Evolutionary conservation across 2,329 filamentous ascomycete species (phyloP).

Genomic region (Curvularia eragrostidis): DNA sequence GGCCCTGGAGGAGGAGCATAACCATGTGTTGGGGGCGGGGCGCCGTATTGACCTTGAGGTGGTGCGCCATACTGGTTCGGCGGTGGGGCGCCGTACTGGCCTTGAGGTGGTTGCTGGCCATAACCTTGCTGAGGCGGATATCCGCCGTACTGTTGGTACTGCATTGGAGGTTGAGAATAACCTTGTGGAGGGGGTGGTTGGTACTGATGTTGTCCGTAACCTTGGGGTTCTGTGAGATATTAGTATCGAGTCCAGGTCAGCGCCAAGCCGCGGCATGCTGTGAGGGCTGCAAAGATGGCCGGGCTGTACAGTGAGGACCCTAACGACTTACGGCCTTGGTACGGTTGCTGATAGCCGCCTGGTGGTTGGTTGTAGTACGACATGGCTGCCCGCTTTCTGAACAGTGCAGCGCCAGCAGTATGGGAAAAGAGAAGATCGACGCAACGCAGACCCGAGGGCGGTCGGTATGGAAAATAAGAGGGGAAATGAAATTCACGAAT

Average conservation of each 20-base stretch:
- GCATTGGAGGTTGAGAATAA: conserved; percentile 44
- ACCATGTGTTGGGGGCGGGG: conserved; percentile 28
- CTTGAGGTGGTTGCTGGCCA: conserved; percentile 31
- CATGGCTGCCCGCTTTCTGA: conserved; percentile 20
- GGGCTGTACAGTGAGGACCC: conserved; percentile 14
- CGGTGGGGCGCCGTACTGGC: conserved; percentile 48
- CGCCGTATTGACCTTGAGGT: conserved; percentile 29
- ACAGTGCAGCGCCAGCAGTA: not conserved
- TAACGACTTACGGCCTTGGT: conserved; percentile 41
- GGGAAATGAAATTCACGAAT: not conserved
- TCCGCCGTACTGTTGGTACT: conserved; percentile 39
- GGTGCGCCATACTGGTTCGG: conserved; percentile 37
- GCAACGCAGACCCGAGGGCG: conserved; percentile 1
- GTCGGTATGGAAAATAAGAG: conserved; percentile 2
- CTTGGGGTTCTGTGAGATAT: conserved; percentile 38
- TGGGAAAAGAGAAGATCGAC: conserved; percentile 1
- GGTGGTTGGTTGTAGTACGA: conserved; percentile 40
- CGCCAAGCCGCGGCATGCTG: conserved; percentile 19
- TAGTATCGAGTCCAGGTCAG: conserved; percentile 28
- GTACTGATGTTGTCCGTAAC: conserved; percentile 31
- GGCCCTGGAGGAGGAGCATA: conserved; percentile 24
- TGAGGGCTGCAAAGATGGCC: conserved; percentile 15
- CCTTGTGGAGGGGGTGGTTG: conserved; percentile 26
- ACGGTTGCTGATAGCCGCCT: conserved; percentile 39
- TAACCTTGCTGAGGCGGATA: conserved; percentile 46